Percentiles rank a stretch among this genome's conserved stretches.
Conservation (phyloP, 2,329 filamentous ascomycete species). For the Cladophialophora carrionii region DNA sequence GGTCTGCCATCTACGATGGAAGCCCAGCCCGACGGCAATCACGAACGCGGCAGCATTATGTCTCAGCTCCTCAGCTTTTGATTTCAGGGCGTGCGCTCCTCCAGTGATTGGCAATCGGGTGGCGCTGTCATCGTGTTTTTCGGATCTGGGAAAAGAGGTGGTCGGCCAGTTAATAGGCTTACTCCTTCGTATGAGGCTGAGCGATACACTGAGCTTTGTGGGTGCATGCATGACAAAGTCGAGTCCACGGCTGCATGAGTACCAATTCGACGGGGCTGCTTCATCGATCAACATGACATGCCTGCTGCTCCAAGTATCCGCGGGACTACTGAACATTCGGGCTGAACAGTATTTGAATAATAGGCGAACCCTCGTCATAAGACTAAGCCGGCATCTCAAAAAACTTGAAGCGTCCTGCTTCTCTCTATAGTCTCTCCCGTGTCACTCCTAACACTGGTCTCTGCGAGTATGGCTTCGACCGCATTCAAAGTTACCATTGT, state of each 20-base stretch:
- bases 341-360: not conserved
- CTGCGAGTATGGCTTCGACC: not conserved
- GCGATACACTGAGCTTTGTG: not conserved
- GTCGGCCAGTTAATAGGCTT: not conserved
- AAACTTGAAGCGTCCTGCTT: not conserved
- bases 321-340: not conserved
- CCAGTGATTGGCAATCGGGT: not conserved
- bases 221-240: not conserved
- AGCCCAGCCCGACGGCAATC: not conserved
- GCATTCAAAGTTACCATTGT: conserved; percentile 18
- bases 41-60: not conserved
- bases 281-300: not conserved
- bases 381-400: not conserved
- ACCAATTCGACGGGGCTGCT: not conserved
- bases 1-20: not conserved
- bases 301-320: not conserved
- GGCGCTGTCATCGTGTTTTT: not conserved
- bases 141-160: not conserved
- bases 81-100: not conserved
- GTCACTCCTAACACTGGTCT: not conserved
- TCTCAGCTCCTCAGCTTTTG: not conserved
- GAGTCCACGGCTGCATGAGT: not conserved
- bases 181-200: not conserved
- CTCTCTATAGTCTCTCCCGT: not conserved
- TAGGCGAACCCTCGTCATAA: not conserved